Percentiles rank a stretch among this genome's conserved stretches.
Conservation (phyloP, 2,329 filamentous ascomycete species). For the Colletotrichum aenigma region DNA sequence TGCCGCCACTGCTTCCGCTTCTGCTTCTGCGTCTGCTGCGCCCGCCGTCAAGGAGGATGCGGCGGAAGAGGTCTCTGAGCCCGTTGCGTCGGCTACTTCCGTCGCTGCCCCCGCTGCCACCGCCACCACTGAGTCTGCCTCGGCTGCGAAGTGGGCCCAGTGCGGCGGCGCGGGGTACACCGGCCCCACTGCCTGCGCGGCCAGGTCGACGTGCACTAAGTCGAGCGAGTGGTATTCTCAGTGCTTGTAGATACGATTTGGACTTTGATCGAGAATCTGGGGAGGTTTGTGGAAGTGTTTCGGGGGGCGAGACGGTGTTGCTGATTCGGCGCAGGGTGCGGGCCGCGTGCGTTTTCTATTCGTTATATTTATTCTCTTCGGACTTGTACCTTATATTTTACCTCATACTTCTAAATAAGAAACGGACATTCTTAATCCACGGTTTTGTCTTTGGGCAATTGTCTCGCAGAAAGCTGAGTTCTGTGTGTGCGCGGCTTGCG, state of each 20-base stretch:
- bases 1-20: background rate
- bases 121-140: background rate
- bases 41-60: background rate
- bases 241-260: too few relatives aligned
- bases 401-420: background rate
- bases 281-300: too few relatives aligned
- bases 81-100: background rate
- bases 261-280: too few relatives aligned
- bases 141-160: conserved; percentile 34
- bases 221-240: conserved; percentile 45
- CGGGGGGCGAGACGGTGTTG: background rate
- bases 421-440: background rate
- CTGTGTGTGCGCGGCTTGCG: background rate
- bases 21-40: background rate
- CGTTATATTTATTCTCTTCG: background rate
- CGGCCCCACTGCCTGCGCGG: conserved; percentile 38
- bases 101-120: background rate
- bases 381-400: background rate
- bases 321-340: background rate
- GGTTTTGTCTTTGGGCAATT: background rate
- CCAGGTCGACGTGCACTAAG: conserved; percentile 37
- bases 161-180: conserved; percentile 39
- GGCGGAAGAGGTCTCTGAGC: background rate
- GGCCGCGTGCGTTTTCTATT: background rate
- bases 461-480: rapidly evolving